Conservation (phyloP, 129 eudicot species). For the Pulicaria dysenterica region DNA sequence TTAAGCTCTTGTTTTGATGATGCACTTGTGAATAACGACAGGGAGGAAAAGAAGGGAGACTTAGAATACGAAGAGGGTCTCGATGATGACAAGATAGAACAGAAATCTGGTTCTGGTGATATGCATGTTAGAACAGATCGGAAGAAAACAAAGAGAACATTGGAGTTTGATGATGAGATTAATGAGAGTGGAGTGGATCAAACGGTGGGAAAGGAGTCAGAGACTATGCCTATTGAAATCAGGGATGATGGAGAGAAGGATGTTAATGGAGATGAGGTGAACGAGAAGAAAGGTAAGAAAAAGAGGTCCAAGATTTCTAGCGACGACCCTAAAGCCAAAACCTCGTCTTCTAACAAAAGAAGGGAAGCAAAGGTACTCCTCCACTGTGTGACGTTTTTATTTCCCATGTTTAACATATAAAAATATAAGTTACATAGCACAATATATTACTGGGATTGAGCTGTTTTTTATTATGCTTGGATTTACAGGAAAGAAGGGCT, state of each 20-base stretch:
- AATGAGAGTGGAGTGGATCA: constrained; percentile 27
- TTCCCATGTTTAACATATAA: background rate
- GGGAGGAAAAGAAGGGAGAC: constrained; percentile 5
- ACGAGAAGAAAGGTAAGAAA: constrained; percentile 47
- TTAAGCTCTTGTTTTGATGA: constrained; percentile 23
- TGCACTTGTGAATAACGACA: constrained; percentile 11
- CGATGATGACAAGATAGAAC: constrained; percentile 8
- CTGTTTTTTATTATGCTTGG: background rate
- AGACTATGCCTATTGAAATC: constrained; percentile 10
- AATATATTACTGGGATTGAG: background rate
- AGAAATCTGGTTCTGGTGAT: constrained; percentile 25
- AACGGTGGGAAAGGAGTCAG: constrained; percentile 12
- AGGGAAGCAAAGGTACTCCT: constrained; percentile 62
- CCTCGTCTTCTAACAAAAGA: constrained; percentile 41
- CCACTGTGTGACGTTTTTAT: background rate
- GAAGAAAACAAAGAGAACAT: constrained; percentile 50
- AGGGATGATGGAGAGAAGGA: constrained; percentile 34
- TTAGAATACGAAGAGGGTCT: constrained; percentile 1
- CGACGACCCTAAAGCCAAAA: constrained; percentile 38
- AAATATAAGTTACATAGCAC: background rate
- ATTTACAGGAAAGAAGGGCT: constrained; percentile 66
- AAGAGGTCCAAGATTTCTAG: constrained; percentile 40
- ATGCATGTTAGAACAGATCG: constrained; percentile 22
- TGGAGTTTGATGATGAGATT: constrained; percentile 55
- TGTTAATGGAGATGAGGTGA: constrained; percentile 25